Percentiles rank a stretch among this genome's conserved stretches.
Evolutionary conservation across 176 grass and related monocot genomes (phyloP).

Genomic region (Zizania latifolia): DNA sequence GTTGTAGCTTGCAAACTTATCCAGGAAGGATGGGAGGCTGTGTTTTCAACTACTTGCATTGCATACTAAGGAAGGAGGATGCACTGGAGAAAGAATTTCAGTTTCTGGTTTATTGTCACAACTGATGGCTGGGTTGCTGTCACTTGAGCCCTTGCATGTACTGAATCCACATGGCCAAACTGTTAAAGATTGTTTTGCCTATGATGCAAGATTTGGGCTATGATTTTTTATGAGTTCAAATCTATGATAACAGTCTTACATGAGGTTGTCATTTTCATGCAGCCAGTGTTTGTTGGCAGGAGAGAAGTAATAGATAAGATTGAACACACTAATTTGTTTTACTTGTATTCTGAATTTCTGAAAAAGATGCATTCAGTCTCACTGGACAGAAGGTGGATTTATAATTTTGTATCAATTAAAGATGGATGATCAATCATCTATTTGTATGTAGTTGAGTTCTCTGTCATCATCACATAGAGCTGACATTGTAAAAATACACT

Average conservation of each 20-base stretch:
- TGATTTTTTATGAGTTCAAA: not conserved
- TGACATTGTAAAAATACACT: not conserved
- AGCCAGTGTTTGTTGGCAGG: slow-evolving; percentile 1
- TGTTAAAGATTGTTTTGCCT: not conserved
- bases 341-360: not conserved
- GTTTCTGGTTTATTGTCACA: slow-evolving; percentile 30
- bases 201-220: not conserved
- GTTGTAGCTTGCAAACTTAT: slow-evolving; percentile 12
- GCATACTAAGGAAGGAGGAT: slow-evolving; percentile 20
- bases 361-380: not conserved
- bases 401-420: not conserved
- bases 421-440: not conserved
- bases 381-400: not conserved
- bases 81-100: slow-evolving; percentile 21
- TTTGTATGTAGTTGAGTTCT: not conserved
- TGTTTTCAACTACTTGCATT: slow-evolving; percentile 30
- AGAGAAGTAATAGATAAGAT: not conserved
- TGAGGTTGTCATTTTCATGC: slow-evolving; percentile 15
- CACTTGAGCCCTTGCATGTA: not conserved
- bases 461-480: not conserved
- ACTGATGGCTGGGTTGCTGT: slow-evolving; percentile 15
- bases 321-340: not conserved
- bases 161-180: slow-evolving; percentile 10
- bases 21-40: slow-evolving; percentile 7
- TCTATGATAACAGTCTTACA: not conserved